Conservation (phyloP, 2,329 filamentous ascomycete genomes). For the Exserohilum turcica region DNA sequence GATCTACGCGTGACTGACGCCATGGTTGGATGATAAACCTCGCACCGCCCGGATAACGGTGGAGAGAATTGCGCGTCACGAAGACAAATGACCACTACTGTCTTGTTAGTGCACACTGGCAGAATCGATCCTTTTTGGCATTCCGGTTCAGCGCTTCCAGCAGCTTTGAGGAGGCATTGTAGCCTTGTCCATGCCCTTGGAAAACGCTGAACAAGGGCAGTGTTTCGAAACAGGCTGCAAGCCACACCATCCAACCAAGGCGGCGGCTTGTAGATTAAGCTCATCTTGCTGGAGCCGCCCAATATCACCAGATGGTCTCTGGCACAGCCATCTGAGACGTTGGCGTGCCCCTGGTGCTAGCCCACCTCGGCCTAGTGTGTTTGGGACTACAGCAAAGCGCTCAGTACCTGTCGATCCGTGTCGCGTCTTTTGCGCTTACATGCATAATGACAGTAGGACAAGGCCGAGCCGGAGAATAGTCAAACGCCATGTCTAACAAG, state of each 20-base stretch:
- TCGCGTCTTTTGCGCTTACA: not conserved
- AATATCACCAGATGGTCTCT: constrained; percentile 5
- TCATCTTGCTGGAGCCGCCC: constrained; percentile 12
- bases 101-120: not conserved
- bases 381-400: constrained; percentile 2
- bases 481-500: not conserved
- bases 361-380: constrained; percentile 1
- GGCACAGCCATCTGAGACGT: constrained; percentile 7
- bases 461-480: not conserved
- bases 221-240: constrained; percentile 10
- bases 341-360: constrained; percentile 1
- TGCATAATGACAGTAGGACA: not conserved
- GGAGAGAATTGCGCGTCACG: constrained; percentile 5
- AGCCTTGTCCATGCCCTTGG: not conserved
- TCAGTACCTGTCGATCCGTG: constrained; percentile 7
- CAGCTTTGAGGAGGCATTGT: not conserved
- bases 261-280: constrained; percentile 7
- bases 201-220: not conserved
- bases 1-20: constrained; percentile 9
- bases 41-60: not conserved
- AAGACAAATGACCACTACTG: no score
- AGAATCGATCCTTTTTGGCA: no score
- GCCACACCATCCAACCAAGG: not conserved
- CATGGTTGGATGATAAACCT: constrained; percentile 2
- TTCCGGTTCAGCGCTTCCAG: not conserved